Evolutionary conservation across 2,329 filamentous ascomycete genomes (phyloP).

Genomic region (Phialocephala sp.): DNA sequence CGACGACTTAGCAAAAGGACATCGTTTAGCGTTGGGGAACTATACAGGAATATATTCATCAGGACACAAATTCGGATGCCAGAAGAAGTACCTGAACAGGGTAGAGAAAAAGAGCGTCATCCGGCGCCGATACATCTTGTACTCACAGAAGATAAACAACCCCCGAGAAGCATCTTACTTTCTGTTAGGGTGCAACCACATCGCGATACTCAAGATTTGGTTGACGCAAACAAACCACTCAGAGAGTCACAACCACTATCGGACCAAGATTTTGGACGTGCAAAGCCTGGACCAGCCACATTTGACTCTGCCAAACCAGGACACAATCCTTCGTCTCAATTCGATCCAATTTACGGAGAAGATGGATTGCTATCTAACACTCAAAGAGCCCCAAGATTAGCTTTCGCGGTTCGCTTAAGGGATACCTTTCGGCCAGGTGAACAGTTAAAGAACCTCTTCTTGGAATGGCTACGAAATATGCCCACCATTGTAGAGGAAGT

Average conservation of each 20-base stretch:
- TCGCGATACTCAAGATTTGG: too few relatives aligned
- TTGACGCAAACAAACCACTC: too few relatives aligned
- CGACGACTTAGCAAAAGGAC: conserved; percentile 10
- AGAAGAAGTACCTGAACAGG: conserved; percentile 13
- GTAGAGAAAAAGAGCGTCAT: conserved; percentile 13
- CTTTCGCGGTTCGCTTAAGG: conserved; percentile 17
- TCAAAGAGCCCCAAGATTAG: conserved; percentile 13
- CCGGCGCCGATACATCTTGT: conserved; percentile 17
- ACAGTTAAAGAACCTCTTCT: conserved; percentile 5
- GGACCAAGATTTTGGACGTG: too few relatives aligned
- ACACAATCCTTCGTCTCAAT: too few relatives aligned
- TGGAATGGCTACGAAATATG: conserved; percentile 22
- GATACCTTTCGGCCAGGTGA: conserved; percentile 18
- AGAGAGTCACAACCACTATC: too few relatives aligned
- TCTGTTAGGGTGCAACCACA: conserved; percentile 8
- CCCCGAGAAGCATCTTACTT: conserved; percentile 17
- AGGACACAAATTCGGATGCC: conserved; percentile 17
- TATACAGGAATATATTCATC: conserved; percentile 19
- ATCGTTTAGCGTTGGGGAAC: conserved; percentile 15
- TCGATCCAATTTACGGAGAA: too few relatives aligned
- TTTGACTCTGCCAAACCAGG: too few relatives aligned
- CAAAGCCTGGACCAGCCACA: too few relatives aligned
- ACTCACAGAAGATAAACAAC: not conserved
- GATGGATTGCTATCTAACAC: too few relatives aligned
- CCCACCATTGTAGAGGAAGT: conserved; percentile 19